Base-by-base conservation (phyloP, 768 basidiomycete species). In the Hydnomerulius pinastri region DNA sequence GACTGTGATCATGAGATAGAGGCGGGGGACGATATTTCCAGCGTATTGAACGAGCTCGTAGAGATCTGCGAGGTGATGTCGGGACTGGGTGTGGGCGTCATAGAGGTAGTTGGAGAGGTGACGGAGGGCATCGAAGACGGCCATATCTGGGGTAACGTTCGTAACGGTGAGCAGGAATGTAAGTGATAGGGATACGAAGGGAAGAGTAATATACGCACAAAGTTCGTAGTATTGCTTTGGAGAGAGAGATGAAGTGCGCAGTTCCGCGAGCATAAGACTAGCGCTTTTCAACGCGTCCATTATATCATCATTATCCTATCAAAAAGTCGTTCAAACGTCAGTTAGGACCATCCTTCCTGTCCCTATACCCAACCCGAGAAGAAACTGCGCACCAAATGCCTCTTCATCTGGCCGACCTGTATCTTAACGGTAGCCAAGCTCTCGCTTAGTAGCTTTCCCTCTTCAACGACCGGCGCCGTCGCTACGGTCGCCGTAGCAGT, bases 1-100 rank as follows among this genome's bases (percentile, higher is more conserved):
- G 54, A 99, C 96, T 32, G 97, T 98, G 61, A 98, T 97, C 97
- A 99, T 98, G 63, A 98, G 90, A 72, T 98, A 92, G 29, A 92
- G 77, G 15, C 93, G 85, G 21, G 93, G 93, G 42, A 96, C 87
- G 67, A 97, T 95, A 68, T 95, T 96, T 65, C 93, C 92, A 29
- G 93, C 93, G 67, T 96, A 99, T 81, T 99, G 97, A n/a, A 99
- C 97, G 55, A 98, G 84, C 69, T 99, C 97, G 73, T 99, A 99
- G 37, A 99, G 78, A 77, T 99, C 97, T 39, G 97, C 97, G 50
- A 99, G 82, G 59, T 98, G 97, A 67, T 99, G 96, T 65, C 87
- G 83, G 43, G 87, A 86, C 52, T 89, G 84, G 20, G 83, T 86
- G 72, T 99, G 97, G 3, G 95, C 96, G 53, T 98, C 97, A 62